Base-by-base conservation (phyloP, 257 asterid species). In the Lantana camara region DNA sequence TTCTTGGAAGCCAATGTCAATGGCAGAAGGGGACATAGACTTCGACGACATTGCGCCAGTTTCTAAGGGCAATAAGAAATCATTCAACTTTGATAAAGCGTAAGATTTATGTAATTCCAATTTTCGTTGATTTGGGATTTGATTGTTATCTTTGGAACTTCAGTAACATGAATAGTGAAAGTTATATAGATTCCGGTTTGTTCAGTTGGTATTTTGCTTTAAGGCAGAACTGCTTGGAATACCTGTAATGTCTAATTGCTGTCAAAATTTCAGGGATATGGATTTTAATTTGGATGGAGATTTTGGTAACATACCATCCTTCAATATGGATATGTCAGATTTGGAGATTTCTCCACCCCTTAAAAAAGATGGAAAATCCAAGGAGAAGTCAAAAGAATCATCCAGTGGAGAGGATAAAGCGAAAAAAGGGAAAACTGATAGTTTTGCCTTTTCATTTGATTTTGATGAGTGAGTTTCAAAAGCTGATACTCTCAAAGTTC, bases 201-300 rank as follows among this genome's bases (percentile, higher is more conserved):
- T 56, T 65, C 55, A 30, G 42, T 62, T 63, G 65, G 62, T 17
- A 20, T 46, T 60, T 15, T 42, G 64, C 46, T 30, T 68, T 68
- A 10, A 34, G 24, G 67, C 19, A 13, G 19, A 68, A 60, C 38
- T 64, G 14, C 23, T 52, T 19, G 40, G 57, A 48, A 57, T 19
- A 32, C 32, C 5, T 44, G 38, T 17, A 42, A 73, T 30, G 42
- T 4, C 53, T 53, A 57, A 17, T 52, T 81, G 78, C 63, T 73
- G 51, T 21, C 30, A 6, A 70, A 57, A 38, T 65, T 76, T 66
- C 91, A 93, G 99, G 95, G 90, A 88, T 67, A 74, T 87, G 82
- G 96, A 93, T 73, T 93, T 93, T 70, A 80, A 79, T 68, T 82
- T 90, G 74, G 95, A 85, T 70, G 83, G 79, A 75, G 95, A 83